Evolutionary conservation across 2,329 filamentous ascomycete genomes (phyloP), one percentile per base, ranked within the genome.

Genomic region (Thielaviopsis musarum): DNA sequence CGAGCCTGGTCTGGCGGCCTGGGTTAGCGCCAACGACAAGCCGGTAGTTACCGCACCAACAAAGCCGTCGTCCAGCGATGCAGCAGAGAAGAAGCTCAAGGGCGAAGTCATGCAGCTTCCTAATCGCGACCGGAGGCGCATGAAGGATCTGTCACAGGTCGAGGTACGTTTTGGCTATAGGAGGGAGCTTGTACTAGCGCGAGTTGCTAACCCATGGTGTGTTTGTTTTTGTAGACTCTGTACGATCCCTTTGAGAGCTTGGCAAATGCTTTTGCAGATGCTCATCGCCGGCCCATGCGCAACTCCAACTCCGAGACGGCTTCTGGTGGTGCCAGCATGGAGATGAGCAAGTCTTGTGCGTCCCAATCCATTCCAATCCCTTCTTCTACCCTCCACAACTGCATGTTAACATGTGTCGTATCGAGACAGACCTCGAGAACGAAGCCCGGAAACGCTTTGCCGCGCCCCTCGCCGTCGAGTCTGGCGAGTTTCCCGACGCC

Each of bases 1-100:
- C 61, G 83, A 85, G 64, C 76, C 76, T 67, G 82, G 82, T 65
- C 77, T 84, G 66, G 83, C 83, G 54, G 80, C 81, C 62, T 87
- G 83, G 83, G 83, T 86, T 68, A 85, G 82, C 68, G 82, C 83
- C 59, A 84, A 85, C 66, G 83, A 86, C 65, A 86, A 86, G 66
- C 82, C 82, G 19, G 71, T 77, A 19, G 71, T 78, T 12, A 75
- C 74, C 51, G 72, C 77, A 34, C 78, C 78, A 63, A 78, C 73
- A 64, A 86, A 86, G 67, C 79, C 81, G 22, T 76, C 81, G 54
- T 80, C 78, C 28, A 81, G 81, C 28, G 83, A 86, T 74, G 81
- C 83, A 38, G 76, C 79, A 41, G 83, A 87, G 70, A 75, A 82
- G 65, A 77, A 77, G 64, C 69, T 86, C 55, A 86, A 86, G 72